These are phyloP conservation scores for Chrysanthemum makinoi DNA, from an alignment of 129 eudicot genomes.

Conservation along the genomic window DNA sequence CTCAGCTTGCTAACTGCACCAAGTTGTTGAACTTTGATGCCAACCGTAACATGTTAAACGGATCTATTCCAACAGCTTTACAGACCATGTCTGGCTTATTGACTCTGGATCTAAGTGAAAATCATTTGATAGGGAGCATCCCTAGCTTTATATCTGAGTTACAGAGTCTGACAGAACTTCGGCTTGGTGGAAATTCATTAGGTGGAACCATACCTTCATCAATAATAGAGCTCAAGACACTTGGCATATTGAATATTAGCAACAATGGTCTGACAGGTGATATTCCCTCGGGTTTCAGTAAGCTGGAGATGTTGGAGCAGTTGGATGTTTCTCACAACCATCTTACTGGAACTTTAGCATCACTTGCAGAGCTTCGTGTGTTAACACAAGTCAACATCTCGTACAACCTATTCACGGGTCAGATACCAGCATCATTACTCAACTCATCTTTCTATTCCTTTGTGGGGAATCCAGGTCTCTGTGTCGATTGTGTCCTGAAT, in stretches of 20 bases:
- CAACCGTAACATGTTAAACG: conserved; percentile 57
- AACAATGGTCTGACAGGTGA: conserved; percentile 50
- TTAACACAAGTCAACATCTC: conserved; percentile 56
- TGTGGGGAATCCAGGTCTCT: conserved; percentile 56
- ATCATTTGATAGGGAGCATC: conserved; percentile 54
- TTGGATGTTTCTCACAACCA: conserved; percentile 64
- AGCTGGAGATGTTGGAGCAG: conserved; percentile 44
- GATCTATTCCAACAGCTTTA: conserved; percentile 55
- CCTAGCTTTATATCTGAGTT: conserved; percentile 50
- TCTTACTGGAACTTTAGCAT: conserved; percentile 56
- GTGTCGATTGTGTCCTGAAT: conserved; percentile 44
- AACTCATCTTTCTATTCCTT: conserved; percentile 58
- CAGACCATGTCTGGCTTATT: conserved; percentile 49
- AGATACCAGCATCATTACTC: conserved; percentile 52
- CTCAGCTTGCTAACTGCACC: conserved; percentile 53
- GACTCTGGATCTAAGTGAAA: conserved; percentile 56
- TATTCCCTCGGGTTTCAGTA: conserved; percentile 51
- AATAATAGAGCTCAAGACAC: conserved; percentile 37
- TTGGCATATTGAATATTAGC: conserved; percentile 61
- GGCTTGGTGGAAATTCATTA: conserved; percentile 60
- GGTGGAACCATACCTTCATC: conserved; percentile 60
- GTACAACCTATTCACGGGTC: conserved; percentile 59
- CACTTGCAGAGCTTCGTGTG: conserved; percentile 40
- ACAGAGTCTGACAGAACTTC: conserved; percentile 41
- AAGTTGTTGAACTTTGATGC: conserved; percentile 48